Conservation (phyloP, 2,329 filamentous ascomycete genomes). For the Sclerotinia subarctica region DNA sequence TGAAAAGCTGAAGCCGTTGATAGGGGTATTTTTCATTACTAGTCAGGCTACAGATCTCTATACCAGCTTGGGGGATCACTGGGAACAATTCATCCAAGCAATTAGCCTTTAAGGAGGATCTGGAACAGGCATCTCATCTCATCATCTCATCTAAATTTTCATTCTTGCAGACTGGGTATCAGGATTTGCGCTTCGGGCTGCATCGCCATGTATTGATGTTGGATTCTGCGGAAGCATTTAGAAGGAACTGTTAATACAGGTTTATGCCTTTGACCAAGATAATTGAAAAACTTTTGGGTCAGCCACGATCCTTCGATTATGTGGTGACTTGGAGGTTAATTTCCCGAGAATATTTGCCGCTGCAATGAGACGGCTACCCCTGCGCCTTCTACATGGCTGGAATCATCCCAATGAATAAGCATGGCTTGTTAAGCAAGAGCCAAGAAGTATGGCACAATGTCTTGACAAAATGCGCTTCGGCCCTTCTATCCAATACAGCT, state of each 20-base stretch:
- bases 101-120: constrained; percentile 11
- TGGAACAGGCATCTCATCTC: not conserved
- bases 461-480: not conserved
- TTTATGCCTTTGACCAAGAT: constrained; percentile 1
- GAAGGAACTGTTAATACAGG: not conserved
- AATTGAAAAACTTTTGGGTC: not conserved
- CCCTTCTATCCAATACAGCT: not conserved
- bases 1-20: constrained; percentile 1
- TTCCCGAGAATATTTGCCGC: not conserved
- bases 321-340: not conserved
- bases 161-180: not conserved
- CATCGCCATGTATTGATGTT: not conserved
- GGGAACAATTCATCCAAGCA: constrained; percentile 18
- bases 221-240: not conserved
- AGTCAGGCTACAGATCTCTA: constrained; percentile 14
- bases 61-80: constrained; percentile 15
- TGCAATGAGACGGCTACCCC: not conserved
- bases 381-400: not conserved
- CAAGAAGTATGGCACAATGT: not conserved
- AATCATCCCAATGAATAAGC: not conserved
- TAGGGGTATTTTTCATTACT: constrained; percentile 15
- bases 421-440: not conserved
- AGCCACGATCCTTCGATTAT: not conserved
- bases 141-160: not conserved
- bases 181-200: not conserved